Evolutionary conservation across 805 yeast genomes (phyloP).

Genomic region (Yamadazyma sp.): DNA sequence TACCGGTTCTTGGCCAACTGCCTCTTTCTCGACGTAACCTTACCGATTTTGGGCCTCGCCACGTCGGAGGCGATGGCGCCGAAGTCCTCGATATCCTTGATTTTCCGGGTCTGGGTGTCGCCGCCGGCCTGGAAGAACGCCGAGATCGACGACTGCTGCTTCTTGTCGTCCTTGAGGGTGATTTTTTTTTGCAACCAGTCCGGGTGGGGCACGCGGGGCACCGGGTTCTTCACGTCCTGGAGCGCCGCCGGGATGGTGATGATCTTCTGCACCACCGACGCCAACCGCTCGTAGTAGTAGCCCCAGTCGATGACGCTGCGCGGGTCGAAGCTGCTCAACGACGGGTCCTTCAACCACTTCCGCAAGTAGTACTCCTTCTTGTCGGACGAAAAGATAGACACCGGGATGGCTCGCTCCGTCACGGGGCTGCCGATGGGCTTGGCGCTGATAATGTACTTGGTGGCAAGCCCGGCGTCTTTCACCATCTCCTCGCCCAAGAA

Average conservation of each 20-base stretch:
- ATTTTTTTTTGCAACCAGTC: constrained; percentile 81
- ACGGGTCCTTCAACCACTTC: constrained; percentile 83
- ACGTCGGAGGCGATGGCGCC: constrained; percentile 36
- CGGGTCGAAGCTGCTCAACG: constrained; percentile 80
- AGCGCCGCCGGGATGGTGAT: constrained; percentile 97
- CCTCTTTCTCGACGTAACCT: constrained; percentile 50
- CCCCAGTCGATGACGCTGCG: constrained; percentile 90
- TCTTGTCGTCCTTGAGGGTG: constrained; percentile 58
- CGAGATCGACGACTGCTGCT: constrained; percentile 63
- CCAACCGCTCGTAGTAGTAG: constrained; percentile 86
- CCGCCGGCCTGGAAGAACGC: constrained; percentile 53
- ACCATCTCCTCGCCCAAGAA: constrained; percentile 96
- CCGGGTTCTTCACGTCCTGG: constrained; percentile 85
- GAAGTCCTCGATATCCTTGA: constrained; percentile 75
- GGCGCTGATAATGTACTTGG: constrained; percentile 86
- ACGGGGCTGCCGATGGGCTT: constrained; percentile 85
- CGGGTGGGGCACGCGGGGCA: constrained; percentile 91
- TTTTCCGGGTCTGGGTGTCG: constrained; percentile 28
- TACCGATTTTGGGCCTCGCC: constrained; percentile 39
- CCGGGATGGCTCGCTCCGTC: constrained; percentile 95
- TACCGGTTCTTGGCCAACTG: constrained; percentile 21
- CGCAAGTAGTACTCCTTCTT: constrained; percentile 74
- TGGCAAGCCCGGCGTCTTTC: constrained; percentile 92
- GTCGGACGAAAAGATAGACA: constrained; percentile 91
- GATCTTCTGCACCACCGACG: constrained; percentile 90